Percentiles rank a stretch among this genome's conserved stretches.
phyloP scores from a whole-genome alignment of 805 yeast genomes.

The Zygoascus tannicola region DNA sequence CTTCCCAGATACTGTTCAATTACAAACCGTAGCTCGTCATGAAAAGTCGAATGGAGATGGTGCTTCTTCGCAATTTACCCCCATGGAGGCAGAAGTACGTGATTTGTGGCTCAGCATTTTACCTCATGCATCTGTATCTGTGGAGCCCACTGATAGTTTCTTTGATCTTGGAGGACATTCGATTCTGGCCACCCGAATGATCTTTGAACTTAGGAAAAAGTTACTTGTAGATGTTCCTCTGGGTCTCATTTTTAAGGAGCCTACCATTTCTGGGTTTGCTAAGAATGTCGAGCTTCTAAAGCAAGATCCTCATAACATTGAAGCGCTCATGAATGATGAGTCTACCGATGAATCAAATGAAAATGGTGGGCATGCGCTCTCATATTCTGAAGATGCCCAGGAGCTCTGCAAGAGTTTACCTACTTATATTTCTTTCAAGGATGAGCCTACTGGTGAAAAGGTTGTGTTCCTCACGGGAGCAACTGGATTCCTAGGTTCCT shows the following conservation, averaged over 20 bases:
- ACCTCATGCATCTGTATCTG: constrained; percentile 74
- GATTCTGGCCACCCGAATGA: constrained; percentile 93
- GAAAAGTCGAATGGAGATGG: constrained; percentile 30
- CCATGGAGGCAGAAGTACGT: constrained; percentile 56
- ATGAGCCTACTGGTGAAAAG: constrained; percentile 19
- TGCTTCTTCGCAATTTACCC: constrained; percentile 39
- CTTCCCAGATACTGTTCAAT: constrained; percentile 83
- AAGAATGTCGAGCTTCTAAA: constrained; percentile 53
- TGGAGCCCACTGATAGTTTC: constrained; percentile 76
- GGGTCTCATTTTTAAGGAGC: constrained; percentile 81
- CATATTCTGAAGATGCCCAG: constrained; percentile 70
- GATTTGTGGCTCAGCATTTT: constrained; percentile 80
- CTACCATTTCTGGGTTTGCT: constrained; percentile 76
- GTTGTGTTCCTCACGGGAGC: constrained; percentile 87
- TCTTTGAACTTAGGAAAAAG: constrained; percentile 76
- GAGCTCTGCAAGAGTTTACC: constrained; percentile 33
- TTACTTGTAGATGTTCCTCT: constrained; percentile 76
- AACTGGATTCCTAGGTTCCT: constrained; percentile 94
- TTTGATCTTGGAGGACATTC: constrained; percentile 98
- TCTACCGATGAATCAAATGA: constrained; percentile 23
- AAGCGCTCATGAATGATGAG: constrained; percentile 31
- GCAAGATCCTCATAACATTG: constrained; percentile 7
- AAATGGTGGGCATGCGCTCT: constrained; percentile 25
- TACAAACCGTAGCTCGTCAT: constrained; percentile 60
- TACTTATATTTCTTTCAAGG: constrained; percentile 32